Evolutionary conservation across 768 basidiomycete species (phyloP).

Genomic region (Mycena maculata): DNA sequence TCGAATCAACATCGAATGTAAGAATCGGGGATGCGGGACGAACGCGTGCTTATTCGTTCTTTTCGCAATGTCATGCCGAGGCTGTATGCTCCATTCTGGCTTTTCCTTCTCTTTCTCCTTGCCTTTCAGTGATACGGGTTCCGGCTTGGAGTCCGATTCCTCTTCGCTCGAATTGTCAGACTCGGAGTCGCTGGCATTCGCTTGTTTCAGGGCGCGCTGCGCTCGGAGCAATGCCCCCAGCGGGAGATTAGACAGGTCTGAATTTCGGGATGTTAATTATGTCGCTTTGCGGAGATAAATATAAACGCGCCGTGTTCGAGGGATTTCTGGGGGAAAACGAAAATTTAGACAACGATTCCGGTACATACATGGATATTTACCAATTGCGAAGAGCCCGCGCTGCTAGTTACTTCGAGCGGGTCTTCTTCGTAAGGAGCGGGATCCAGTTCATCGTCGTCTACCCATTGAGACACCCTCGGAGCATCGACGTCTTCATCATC

Average conservation of each 20-base stretch:
- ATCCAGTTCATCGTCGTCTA: conserved; percentile 59
- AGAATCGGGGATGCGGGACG: conserved; percentile 44
- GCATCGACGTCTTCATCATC: conserved; percentile 60
- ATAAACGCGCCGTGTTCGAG: conserved; percentile 17
- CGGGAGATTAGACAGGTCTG: conserved; percentile 71
- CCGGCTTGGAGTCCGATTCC: conserved; percentile 31
- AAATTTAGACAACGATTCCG: background rate
- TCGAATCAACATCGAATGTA: conserved; percentile 11
- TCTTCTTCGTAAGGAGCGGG: conserved; percentile 45
- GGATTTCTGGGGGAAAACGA: conserved; percentile 19
- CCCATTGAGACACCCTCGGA: conserved; percentile 72
- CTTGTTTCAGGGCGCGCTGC: conserved; percentile 63
- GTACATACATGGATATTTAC: conserved; percentile 32
- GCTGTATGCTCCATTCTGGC: conserved; percentile 55
- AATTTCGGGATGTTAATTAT: background rate
- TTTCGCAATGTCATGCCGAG: conserved; percentile 63
- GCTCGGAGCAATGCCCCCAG: conserved; percentile 74
- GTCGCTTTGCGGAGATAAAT: background rate
- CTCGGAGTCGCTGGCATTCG: conserved; percentile 53
- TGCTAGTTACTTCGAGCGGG: conserved; percentile 42
- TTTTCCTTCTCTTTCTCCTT: conserved; percentile 54
- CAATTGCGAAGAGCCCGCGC: conserved; percentile 44
- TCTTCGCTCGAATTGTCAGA: conserved; percentile 45
- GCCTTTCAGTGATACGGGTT: conserved; percentile 40
- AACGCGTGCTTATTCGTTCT: conserved; percentile 90